Base-by-base conservation (phyloP, 1,139 yeast genomes). In the Eremothecium sinecaudum region DNA sequence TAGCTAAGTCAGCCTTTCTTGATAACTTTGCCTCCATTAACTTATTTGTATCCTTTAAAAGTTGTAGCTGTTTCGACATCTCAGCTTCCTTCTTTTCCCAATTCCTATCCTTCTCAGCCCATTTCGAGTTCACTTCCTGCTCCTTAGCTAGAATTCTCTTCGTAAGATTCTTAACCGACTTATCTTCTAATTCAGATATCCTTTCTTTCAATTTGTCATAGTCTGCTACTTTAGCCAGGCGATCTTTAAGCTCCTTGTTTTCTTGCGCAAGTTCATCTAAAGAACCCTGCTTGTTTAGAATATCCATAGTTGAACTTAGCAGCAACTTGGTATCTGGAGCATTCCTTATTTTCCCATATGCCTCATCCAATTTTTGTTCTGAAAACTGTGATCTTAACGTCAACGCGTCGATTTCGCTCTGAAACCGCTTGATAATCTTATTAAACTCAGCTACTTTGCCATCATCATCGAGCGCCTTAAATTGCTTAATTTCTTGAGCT, bases 271-370 rank as follows among this genome's bases (percentile, higher is more conserved):
- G 58, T 9, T 61, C 59, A 11, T 77, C 62, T 28, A 83, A 56
- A 48, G 76, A 75, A 30, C 77, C 79, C 5, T 13, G 16, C 4
- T 15, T 22, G n/a, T 26, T 26, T 37, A 84, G 61, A 6, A 59
- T 59, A 36, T 79, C 83, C 21, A 81, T 58, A 3, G 92, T 74
- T 23, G 73, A 69, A 48, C 81, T 84, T 38, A 87, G 62, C 31
- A 87, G 59, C 2, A 95, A 94, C 40, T 70, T 71, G 3, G 97
- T 97, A 59, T 90, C 96, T 0, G 97, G 96, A 0, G 94, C 90
- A 51, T 87, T 95, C 2, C 86, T 83, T 10, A 90, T 62, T 17
- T 73, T 63, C 39, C 86, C 66, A 61, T 87, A 87, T 18, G 83
- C 64, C 15, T 76, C 76, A 57, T 86, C 73, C 51, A 90, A 79